These are phyloP conservation scores for Backusella sp. DNA, from an alignment of 192 early-diverging fungal genomes.

Conservation along the genomic window DNA sequence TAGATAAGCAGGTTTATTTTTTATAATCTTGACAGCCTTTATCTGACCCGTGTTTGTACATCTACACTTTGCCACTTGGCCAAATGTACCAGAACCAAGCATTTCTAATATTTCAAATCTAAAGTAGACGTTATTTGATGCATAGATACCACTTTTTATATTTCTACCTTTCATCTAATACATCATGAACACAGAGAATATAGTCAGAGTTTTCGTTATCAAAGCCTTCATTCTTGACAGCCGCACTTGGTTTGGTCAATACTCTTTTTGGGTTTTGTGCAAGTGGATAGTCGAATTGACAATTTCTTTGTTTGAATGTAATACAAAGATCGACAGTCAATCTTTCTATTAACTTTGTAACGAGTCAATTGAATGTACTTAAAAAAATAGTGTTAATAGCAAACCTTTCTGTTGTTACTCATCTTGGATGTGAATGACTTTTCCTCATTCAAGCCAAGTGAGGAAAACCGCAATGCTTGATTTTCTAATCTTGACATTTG, in stretches of 20 bases:
- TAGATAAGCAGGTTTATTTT: slow-evolving; percentile 96
- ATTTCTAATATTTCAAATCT: slow-evolving; percentile 91
- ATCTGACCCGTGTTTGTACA: slow-evolving; percentile 84
- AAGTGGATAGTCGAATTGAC: slow-evolving; percentile 78
- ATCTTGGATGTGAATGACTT: not conserved
- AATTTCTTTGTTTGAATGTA: slow-evolving; percentile 45
- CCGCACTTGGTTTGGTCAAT: slow-evolving; percentile 89
- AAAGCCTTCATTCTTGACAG: slow-evolving; percentile 82
- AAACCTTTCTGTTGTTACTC: not conserved
- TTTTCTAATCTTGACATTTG: not conserved
- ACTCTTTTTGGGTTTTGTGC: slow-evolving; percentile 84
- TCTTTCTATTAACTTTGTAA: slow-evolving; percentile 4
- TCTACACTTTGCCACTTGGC: slow-evolving; percentile 94
- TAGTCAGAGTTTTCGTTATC: slow-evolving; percentile 96
- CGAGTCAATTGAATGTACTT: not conserved
- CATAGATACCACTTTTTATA: not conserved
- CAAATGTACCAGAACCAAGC: slow-evolving; percentile 96
- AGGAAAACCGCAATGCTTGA: not conserved
- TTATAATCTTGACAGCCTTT: slow-evolving; percentile 96
- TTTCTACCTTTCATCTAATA: slow-evolving; percentile 62
- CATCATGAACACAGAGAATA: slow-evolving; percentile 95
- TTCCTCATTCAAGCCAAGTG: not conserved
- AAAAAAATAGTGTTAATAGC: not conserved
- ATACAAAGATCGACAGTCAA: slow-evolving; percentile 20
- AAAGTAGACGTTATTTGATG: not conserved